Percentiles rank a stretch among this genome's conserved stretches.
These are phyloP conservation scores for Didymella keratinophila DNA, from an alignment of 2,329 filamentous ascomycete species.

Conservation along the genomic window DNA sequence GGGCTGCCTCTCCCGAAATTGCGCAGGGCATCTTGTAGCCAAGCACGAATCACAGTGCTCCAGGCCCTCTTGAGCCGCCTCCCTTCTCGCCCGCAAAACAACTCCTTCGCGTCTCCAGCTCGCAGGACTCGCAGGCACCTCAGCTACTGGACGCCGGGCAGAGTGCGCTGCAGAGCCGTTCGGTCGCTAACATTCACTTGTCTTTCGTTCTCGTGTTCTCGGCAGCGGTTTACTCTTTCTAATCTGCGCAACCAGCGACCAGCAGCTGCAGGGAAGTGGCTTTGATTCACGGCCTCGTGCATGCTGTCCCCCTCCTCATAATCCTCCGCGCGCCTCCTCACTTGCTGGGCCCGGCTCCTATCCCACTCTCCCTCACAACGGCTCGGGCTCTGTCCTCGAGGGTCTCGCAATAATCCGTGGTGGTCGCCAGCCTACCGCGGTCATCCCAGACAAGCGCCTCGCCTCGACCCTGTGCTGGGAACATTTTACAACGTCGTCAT, in stretches of 20 bases:
- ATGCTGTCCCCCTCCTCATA: slow-evolving; percentile 37
- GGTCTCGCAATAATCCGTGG: slow-evolving; percentile 17
- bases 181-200: slow-evolving; percentile 36
- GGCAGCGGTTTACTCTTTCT: slow-evolving; percentile 24
- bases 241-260: slow-evolving; percentile 38
- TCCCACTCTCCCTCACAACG: slow-evolving; percentile 20
- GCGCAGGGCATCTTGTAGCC: slow-evolving; percentile 24
- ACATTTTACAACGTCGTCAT: slow-evolving; percentile 19
- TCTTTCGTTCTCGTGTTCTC: slow-evolving; percentile 18
- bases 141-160: slow-evolving; percentile 32
- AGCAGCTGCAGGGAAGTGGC: slow-evolving; percentile 30
- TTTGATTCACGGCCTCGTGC: slow-evolving; percentile 25
- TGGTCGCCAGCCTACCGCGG: slow-evolving; percentile 20
- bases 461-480: slow-evolving; percentile 16
- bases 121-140: slow-evolving; percentile 28
- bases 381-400: slow-evolving; percentile 13
- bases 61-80: slow-evolving; percentile 24
- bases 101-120: slow-evolving; percentile 31
- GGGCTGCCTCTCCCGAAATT: slow-evolving; percentile 20
- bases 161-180: slow-evolving; percentile 25
- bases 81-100: slow-evolving; percentile 30
- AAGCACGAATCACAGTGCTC: slow-evolving; percentile 38
- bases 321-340: slow-evolving; percentile 28
- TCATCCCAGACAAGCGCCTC: slow-evolving; percentile 20
- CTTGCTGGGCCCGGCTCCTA: slow-evolving; percentile 20